Base-by-base conservation (phyloP, 805 yeast genomes). In the Metschnikowia amazonensis region DNA sequence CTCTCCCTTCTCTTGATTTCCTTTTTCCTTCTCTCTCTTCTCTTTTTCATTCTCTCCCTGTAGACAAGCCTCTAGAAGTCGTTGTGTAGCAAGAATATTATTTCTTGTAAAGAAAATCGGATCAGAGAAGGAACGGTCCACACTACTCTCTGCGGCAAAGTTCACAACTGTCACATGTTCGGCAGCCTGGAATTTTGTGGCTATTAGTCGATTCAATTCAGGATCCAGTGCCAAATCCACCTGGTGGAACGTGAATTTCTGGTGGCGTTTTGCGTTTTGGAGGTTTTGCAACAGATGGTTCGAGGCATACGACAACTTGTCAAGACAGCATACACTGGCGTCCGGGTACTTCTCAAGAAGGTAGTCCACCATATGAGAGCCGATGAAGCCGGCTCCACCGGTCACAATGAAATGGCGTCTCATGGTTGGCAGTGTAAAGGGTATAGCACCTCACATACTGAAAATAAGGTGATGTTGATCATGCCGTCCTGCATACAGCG, bases 301-400 rank as follows among this genome's bases (percentile, higher is more conserved):
- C 8, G 76, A 63, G 30, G 79, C 77, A 59, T 79, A 79, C 39
- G 65, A 69, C 16, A 77, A 55, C 39, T 67, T 67, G 50, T 79
- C 83, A 25, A 74, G 57, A 48, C 81, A 75, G 1, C 70, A 57
- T 29, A 79, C 69, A 8, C 52, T 53, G 47, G 62, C 60, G 5
- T 52, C 29, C 1, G 70, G 68, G 43, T 64, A 58, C 21, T 50
- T 47, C 3, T 40, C 23, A 1, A 69, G 68, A 42, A 74, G 56
- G 43, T 61, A 58, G 9, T 69, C 62, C 11, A 74, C 63, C 38
- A 74, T 63, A 64, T 77, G 70, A 1, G 79, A 73, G 3, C 81
- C 83, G 47, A 79, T 72, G 49, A 79, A 79, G 1, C 84, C 84
- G 5, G 79, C 78, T 1, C 81, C 82, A 5, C 83, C 83, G 6